Evolutionary conservation across 2,329 filamentous ascomycete species (phyloP).

Genomic region (Penicillium decumbens): DNA sequence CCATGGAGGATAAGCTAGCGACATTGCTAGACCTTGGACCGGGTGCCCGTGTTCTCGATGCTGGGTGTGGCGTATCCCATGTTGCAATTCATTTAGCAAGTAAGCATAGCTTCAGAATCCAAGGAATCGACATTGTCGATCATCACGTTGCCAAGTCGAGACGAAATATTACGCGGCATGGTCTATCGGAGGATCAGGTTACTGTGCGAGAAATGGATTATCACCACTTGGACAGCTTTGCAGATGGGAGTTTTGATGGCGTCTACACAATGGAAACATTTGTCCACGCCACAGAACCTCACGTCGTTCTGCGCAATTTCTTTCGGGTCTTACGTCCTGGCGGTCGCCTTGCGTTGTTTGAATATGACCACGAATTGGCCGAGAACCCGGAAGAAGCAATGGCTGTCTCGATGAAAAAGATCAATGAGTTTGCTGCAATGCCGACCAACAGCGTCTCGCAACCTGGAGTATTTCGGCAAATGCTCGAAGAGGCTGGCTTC

Average conservation of each 20-base stretch:
- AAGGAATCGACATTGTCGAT: background rate
- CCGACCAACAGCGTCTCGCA: constrained; percentile 22
- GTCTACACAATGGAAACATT: background rate
- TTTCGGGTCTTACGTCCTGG: background rate
- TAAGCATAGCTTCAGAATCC: background rate
- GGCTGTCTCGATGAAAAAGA: background rate
- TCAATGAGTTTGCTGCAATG: background rate
- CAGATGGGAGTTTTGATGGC: background rate
- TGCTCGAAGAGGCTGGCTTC: constrained; percentile 44
- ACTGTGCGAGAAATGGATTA: background rate
- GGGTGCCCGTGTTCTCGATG: background rate
- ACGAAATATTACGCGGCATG: background rate
- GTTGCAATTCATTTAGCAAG: background rate
- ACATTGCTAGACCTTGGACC: background rate
- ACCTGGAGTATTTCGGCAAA: constrained; percentile 38
- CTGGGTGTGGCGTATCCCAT: background rate
- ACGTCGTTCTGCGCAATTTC: background rate
- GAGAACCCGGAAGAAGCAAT: background rate
- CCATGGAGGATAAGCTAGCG: background rate
- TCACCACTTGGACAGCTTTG: background rate
- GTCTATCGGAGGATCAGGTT: background rate
- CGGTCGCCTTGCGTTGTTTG: background rate
- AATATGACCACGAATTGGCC: background rate
- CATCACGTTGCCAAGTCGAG: background rate
- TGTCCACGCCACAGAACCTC: background rate